Conservation (phyloP, 2,329 filamentous ascomycete species). For the Ploettnerulaceae sp. region DNA sequence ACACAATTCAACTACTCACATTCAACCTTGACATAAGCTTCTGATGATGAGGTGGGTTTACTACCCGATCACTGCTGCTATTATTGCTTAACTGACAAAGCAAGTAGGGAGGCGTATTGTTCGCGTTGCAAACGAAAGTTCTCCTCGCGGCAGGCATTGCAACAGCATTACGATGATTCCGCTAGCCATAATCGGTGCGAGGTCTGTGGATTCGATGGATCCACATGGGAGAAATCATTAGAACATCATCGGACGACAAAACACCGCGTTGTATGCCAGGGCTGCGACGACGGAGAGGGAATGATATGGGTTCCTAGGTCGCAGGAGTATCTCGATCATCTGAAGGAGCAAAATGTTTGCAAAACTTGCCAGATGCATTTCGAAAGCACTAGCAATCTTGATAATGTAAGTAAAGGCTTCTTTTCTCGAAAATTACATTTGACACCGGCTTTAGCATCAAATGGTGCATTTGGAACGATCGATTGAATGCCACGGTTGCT, state of each 20-base stretch:
- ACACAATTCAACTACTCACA: too few relatives aligned
- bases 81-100: too few relatives aligned
- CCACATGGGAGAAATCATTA: constrained; percentile 5
- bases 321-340: constrained; percentile 10
- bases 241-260: constrained; percentile 5
- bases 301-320: constrained; percentile 5
- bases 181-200: constrained; percentile 8
- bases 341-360: constrained; percentile 9
- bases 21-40: too few relatives aligned
- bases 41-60: too few relatives aligned
- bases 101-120: too few relatives aligned
- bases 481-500: constrained; percentile 7
- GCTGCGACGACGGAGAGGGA: constrained; percentile 7
- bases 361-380: constrained; percentile 8
- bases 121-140: too few relatives aligned
- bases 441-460: constrained; percentile 6
- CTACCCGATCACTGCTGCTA: too few relatives aligned
- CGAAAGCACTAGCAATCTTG: constrained; percentile 6
- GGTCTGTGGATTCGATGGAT: constrained; percentile 8
- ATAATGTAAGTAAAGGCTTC: constrained; percentile 3
- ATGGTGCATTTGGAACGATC: constrained; percentile 8
- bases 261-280: constrained; percentile 6
- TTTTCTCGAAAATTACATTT: not conserved
- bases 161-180: constrained; percentile 7
- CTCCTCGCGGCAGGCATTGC: too few relatives aligned